Conservation (phyloP, 768 basidiomycete genomes). For the Leccinum barrowsii region DNA sequence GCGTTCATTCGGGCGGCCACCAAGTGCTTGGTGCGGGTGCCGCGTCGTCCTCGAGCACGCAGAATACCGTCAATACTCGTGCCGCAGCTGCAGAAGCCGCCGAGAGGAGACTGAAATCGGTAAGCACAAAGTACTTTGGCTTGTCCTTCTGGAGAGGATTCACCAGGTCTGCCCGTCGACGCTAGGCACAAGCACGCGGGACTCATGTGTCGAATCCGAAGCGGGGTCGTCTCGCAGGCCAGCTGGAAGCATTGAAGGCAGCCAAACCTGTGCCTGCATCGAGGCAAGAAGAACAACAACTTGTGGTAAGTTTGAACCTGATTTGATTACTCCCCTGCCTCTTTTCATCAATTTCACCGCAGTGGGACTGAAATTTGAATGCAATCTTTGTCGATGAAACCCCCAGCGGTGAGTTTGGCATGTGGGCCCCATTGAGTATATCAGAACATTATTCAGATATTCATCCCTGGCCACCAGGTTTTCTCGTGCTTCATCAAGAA, state of each 20-base stretch:
- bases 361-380: conserved; percentile 42
- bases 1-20: conserved; percentile 40
- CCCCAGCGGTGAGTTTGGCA: conserved; percentile 22
- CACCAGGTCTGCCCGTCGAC: conserved; percentile 14
- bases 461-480: conserved; percentile 31
- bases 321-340: conserved; percentile 14
- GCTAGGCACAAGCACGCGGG: conserved; percentile 42
- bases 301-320: conserved; percentile 41
- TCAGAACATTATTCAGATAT: conserved; percentile 19
- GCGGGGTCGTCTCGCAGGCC: conserved; percentile 40
- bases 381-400: conserved; percentile 18
- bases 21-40: conserved; percentile 46
- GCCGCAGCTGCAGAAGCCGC: conserved; percentile 61
- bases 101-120: conserved; percentile 54
- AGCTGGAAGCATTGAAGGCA: conserved; percentile 39
- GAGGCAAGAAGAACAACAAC: conserved; percentile 34
- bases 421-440: conserved; percentile 14
- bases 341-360: conserved; percentile 29
- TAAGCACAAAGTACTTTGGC: conserved; percentile 31
- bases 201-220: conserved; percentile 44
- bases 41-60: conserved; percentile 21
- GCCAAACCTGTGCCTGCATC: conserved; percentile 36
- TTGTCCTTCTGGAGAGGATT: conserved; percentile 19
- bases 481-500: conserved; percentile 31
- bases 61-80: conserved; percentile 40